Evolutionary conservation across 1,284 basidiomycete genomes (phyloP), one percentile per base, ranked within the genome.

Genomic region (Stereum hirsutum): DNA sequence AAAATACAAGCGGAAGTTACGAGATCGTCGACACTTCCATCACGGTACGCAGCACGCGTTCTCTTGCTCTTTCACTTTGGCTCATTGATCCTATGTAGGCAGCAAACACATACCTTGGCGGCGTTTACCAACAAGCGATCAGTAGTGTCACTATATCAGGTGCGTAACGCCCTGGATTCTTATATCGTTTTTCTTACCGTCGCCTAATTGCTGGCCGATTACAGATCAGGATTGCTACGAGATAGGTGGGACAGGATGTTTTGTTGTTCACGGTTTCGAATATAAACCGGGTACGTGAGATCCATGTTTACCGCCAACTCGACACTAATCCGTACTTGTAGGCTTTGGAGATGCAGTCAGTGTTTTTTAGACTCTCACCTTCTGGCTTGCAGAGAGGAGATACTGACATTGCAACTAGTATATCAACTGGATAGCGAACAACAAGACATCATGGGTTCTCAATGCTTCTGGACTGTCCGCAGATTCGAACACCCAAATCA

Each of bases 371-470:
- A 11, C 20, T 21, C n/a, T n/a, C 6, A 15, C 6, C 6, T 25
- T 8, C 20, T 19, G 25, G 15, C 14, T 27, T 10, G 25, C 15
- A 10, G 15, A 11, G 37, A 27, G 28, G 41, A 15, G 23, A 32
- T 28, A 20, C 20, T 24, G 10, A 17, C 8, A 3, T 20, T 41
- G 23, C 12, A 52, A 58, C 60, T 60, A 88, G 69, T 91, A 90
- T 57, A 86, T 94, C 52, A 74, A 76, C 21, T 94, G 91, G 91
- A 72, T 89, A 25, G 62, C 78, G 24, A 68, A 80, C 48, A 72
- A 65, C 47, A 63, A 76, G 53, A 64, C 72, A 42, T 75, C 79
- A 25, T 98, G 89, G 90, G 87, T 80, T 2, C 53, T 97, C 42
- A 74, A 77, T 30, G 72, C 74, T n/a, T 61, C 66, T 30, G 92